Conservation (phyloP, 106 monocot genomes). For the Acanthochlamys bracteata region DNA sequence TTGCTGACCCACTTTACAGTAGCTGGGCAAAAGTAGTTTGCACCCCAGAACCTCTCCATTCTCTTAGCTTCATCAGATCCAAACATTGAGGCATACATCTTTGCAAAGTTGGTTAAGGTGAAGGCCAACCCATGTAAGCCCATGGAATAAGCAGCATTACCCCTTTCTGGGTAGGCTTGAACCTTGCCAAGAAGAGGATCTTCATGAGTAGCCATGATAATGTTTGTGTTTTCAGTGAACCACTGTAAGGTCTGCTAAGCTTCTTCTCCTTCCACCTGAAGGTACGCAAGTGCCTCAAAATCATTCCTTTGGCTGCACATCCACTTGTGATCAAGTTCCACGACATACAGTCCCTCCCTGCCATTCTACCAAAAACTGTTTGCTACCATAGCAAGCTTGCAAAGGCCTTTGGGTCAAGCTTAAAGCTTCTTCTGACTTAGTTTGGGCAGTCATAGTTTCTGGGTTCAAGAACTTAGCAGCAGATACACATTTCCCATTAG, state of each 20-base stretch:
- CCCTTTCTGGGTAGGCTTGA: slow-evolving; percentile 44
- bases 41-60: slow-evolving; percentile 52
- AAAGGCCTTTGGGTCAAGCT: slow-evolving; percentile 43
- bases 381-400: slow-evolving; percentile 16
- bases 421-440: slow-evolving; percentile 43
- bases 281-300: too few species aligned
- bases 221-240: slow-evolving; percentile 15
- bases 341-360: too few species aligned
- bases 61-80: slow-evolving; percentile 41
- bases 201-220: slow-evolving; percentile 52
- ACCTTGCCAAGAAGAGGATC: slow-evolving; percentile 46
- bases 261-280: too few species aligned
- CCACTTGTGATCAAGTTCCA: too few species aligned
- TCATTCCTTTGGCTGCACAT: too few species aligned
- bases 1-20: slow-evolving; percentile 43
- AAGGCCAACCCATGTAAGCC: slow-evolving; percentile 47
- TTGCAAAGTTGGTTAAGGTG: slow-evolving; percentile 36
- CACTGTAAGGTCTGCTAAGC: too few species aligned
- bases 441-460: slow-evolving; percentile 37
- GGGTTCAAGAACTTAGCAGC: slow-evolving; percentile 82
- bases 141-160: slow-evolving; percentile 45
- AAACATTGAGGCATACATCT: slow-evolving; percentile 44
- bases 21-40: slow-evolving; percentile 36
- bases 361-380: too few species aligned
- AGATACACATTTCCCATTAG: slow-evolving; percentile 71